Conservation (phyloP, 2,329 filamentous ascomycete species). For the Neoscytalidium dimidiatum region DNA sequence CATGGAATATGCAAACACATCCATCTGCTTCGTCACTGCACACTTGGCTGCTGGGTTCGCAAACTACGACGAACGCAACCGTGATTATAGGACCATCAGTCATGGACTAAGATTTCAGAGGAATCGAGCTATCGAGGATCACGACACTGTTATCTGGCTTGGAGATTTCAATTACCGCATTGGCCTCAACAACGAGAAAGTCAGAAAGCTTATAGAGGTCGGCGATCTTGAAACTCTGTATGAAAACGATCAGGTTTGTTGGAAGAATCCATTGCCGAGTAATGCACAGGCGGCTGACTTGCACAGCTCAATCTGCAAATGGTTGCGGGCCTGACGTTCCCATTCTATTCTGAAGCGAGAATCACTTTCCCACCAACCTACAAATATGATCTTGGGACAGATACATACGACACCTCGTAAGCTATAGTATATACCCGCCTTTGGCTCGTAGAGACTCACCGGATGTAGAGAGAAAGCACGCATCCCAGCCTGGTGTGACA, state of each 20-base stretch:
- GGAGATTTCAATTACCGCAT: slow-evolving; percentile 99
- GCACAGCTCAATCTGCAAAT: slow-evolving; percentile 86
- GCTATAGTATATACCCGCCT: slow-evolving; percentile 48
- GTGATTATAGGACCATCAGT: slow-evolving; percentile 87
- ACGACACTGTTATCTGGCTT: slow-evolving; percentile 85
- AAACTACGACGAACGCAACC: slow-evolving; percentile 95
- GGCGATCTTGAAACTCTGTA: slow-evolving; percentile 78
- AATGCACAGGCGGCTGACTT: slow-evolving; percentile 2
- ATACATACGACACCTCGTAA: slow-evolving; percentile 82
- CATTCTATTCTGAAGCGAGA: slow-evolving; percentile 84
- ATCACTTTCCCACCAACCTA: slow-evolving; percentile 93
- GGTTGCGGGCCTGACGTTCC: slow-evolving; percentile 87
- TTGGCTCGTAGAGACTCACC: slow-evolving; percentile 31
- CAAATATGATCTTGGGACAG: slow-evolving; percentile 87
- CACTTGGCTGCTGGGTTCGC: slow-evolving; percentile 94
- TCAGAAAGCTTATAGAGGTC: slow-evolving; percentile 71
- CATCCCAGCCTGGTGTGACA: slow-evolving; percentile 96
- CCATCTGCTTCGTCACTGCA: slow-evolving; percentile 92
- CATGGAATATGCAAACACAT: slow-evolving; percentile 90
- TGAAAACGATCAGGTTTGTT: slow-evolving; percentile 79
- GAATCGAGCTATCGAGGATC: slow-evolving; percentile 87
- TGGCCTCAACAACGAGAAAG: slow-evolving; percentile 76
- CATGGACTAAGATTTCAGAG: slow-evolving; percentile 87
- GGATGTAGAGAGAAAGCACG: slow-evolving; percentile 71
- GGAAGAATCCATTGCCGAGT: background rate